A percentile compares a stretch with the other conserved stretches of the same genome.
phyloP scores from a whole-genome alignment of 257 asterid genomes.

The Capsicum chinense region DNA sequence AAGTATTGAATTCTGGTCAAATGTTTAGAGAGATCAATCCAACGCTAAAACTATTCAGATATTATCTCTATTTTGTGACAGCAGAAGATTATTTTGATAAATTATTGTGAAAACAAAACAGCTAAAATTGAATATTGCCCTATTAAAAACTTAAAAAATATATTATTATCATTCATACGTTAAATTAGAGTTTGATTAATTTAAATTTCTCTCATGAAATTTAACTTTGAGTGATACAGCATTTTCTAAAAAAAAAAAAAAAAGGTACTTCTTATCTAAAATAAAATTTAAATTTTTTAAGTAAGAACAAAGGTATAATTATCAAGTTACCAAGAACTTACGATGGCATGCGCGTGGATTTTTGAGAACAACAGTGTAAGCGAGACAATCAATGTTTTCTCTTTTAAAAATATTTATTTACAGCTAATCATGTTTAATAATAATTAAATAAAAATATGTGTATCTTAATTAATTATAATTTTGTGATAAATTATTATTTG shows the following conservation, averaged over 20 bases:
- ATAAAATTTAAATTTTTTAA: too few relatives aligned
- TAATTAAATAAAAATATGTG: neutral
- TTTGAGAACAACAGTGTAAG: slow-evolving; percentile 24
- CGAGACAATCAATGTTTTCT: slow-evolving; percentile 10
- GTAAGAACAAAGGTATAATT: too few relatives aligned
- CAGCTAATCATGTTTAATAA: neutral
- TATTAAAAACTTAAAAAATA: neutral
- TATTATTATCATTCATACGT: neutral
- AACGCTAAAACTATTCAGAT: neutral
- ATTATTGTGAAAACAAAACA: neutral
- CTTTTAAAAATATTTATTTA: neutral
- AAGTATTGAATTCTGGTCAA: neutral
- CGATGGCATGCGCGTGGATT: slow-evolving; percentile 21
- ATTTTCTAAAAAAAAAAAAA: neutral
- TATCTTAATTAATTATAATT: too few relatives aligned
- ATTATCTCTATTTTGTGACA: too few relatives aligned
- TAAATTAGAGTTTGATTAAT: neutral
- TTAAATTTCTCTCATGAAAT: neutral
- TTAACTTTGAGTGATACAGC: neutral
- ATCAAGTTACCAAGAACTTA: too few relatives aligned
- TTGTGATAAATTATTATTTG: too few relatives aligned
- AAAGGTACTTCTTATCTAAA: neutral
- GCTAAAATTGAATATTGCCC: neutral
- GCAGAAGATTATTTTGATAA: neutral
- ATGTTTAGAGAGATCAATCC: neutral